Conservation (phyloP, 2,329 filamentous ascomycete genomes). For the Phialemonium atrogriseum region DNA sequence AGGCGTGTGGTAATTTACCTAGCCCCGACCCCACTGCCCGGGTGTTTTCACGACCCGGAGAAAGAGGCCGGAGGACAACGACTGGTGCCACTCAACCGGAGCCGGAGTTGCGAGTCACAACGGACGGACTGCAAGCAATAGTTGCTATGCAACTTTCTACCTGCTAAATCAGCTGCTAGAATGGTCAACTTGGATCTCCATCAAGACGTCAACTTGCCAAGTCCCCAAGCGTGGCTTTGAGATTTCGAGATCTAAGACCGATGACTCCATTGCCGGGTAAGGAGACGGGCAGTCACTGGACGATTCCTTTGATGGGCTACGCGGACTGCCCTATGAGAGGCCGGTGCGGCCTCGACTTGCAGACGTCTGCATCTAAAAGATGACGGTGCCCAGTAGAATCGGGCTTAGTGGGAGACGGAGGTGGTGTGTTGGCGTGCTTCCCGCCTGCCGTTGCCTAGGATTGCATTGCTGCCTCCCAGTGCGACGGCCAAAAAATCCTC, state of each 20-base stretch:
- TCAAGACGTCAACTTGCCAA: no score
- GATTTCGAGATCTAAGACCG: constrained; percentile 5
- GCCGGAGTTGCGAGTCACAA: no score
- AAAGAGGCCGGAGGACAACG: no score
- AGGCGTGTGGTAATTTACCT: no score
- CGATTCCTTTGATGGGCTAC: constrained; percentile 9
- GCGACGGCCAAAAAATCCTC: constrained; percentile 9
- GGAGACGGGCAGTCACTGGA: background rate
- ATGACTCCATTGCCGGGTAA: constrained; percentile 15
- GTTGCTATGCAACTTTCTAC: no score
- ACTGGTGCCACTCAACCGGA: no score
- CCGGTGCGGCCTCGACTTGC: constrained; percentile 12
- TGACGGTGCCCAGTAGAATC: constrained; percentile 15
- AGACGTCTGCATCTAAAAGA: constrained; percentile 17
- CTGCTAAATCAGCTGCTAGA: no score
- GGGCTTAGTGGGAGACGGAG: constrained; percentile 7
- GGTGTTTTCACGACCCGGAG: no score
- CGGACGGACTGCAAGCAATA: no score
- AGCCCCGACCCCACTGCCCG: no score
- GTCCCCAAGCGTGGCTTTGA: background rate
- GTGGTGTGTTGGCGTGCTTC: constrained; percentile 13
- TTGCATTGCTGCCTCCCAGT: constrained; percentile 7
- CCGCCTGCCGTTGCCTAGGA: constrained; percentile 10
- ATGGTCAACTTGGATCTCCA: no score
- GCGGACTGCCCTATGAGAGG: constrained; percentile 15